Evolutionary conservation across 2,329 filamentous ascomycete genomes (phyloP).

Genomic region (Mollisiaceae sp.): DNA sequence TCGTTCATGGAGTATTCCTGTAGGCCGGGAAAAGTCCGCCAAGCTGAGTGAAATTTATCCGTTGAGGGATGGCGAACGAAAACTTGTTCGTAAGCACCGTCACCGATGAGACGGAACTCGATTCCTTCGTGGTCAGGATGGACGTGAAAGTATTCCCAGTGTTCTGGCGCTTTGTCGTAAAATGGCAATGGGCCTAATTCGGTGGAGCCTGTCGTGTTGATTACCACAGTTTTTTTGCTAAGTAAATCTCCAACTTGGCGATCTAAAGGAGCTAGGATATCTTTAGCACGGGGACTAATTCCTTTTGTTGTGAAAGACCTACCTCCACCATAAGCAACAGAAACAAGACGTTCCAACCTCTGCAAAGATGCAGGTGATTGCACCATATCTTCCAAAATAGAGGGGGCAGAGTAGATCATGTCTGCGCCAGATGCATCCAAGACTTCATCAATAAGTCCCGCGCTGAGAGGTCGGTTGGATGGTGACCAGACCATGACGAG

Average conservation of each 20-base stretch:
- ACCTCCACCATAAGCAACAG: slow-evolving; percentile 4
- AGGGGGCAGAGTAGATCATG: slow-evolving; percentile 40
- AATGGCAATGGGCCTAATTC: slow-evolving; percentile 13
- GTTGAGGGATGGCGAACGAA: slow-evolving; percentile 9
- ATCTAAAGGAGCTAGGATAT: slow-evolving; percentile 28
- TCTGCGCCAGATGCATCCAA: not conserved
- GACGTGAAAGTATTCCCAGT: slow-evolving; percentile 24
- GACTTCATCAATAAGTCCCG: not conserved
- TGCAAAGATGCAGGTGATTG: slow-evolving; percentile 19
- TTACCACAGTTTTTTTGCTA: slow-evolving; percentile 42
- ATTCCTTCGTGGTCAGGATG: slow-evolving; percentile 19
- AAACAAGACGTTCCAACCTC: slow-evolving; percentile 45
- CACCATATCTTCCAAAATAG: slow-evolving; percentile 39
- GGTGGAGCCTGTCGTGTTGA: slow-evolving; percentile 38
- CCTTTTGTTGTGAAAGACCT: not conserved
- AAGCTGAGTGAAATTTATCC: slow-evolving; percentile 38
- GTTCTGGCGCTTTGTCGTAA: slow-evolving; percentile 8
- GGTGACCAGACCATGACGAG: not conserved
- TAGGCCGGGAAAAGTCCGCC: slow-evolving; percentile 33
- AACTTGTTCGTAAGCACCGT: slow-evolving; percentile 3
- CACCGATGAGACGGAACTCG: slow-evolving; percentile 25
- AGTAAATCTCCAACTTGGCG: not conserved
- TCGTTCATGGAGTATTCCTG: slow-evolving; percentile 36
- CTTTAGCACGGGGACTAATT: slow-evolving; percentile 33
- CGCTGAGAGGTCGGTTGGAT: slow-evolving; percentile 2